Evolutionary conservation across 2,329 filamentous ascomycete species (phyloP).

Genomic region (Paraphoma chrysanthemicola): DNA sequence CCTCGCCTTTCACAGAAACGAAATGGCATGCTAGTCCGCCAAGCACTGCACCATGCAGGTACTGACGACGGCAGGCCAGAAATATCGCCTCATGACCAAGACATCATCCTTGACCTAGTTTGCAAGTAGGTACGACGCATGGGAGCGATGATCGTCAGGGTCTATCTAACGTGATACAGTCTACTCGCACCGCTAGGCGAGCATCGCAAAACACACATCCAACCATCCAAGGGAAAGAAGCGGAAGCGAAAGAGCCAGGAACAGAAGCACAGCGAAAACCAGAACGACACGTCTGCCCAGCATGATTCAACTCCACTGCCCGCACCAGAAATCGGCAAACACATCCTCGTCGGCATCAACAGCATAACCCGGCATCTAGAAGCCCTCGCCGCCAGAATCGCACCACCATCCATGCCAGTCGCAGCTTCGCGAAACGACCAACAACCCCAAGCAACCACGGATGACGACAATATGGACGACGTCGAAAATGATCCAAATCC

Average conservation of each 20-base stretch:
- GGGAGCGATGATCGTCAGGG: neutral
- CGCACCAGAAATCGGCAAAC: conserved; percentile 53
- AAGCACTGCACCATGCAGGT: neutral
- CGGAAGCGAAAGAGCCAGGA: conserved; percentile 21
- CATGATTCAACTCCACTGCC: conserved; percentile 49
- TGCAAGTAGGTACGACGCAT: conserved; percentile 62
- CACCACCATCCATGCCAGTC: conserved; percentile 16
- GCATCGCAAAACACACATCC: conserved; percentile 62
- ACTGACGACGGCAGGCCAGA: conserved; percentile 61
- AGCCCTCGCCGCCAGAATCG: conserved; percentile 40
- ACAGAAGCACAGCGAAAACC: neutral
- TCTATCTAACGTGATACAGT: neutral
- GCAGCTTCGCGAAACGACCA: neutral
- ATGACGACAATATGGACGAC: neutral
- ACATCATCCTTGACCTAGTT: conserved; percentile 70
- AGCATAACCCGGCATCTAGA: conserved; percentile 68
- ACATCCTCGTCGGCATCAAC: conserved; percentile 70
- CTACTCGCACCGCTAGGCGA: conserved; percentile 63
- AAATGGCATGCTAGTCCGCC: conserved; percentile 59
- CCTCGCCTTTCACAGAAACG: conserved; percentile 68
- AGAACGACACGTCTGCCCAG: conserved; percentile 21
- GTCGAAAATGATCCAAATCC: conserved; percentile 1
- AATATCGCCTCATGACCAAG: conserved; percentile 65
- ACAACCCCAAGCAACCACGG: neutral
- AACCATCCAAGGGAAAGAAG: conserved; percentile 67